Base-by-base conservation (phyloP, 768 basidiomycete species). In the Phaeolepiota aurea region DNA sequence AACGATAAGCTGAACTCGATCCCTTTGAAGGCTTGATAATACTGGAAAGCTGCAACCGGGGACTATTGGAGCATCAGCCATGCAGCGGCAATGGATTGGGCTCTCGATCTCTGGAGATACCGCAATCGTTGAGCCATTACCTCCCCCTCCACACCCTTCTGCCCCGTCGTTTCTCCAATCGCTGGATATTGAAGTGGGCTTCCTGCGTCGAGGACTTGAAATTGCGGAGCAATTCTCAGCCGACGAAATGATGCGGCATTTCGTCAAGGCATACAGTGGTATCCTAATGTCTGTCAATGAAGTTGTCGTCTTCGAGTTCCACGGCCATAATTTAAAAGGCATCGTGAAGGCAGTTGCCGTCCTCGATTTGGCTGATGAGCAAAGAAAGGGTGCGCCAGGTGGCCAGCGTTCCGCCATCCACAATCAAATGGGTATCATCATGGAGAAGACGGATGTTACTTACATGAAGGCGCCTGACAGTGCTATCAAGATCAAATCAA, bases 371-470 rank as follows among this genome's bases (percentile, higher is more conserved):
- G 64, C 79, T 16, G 69, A 80, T 14, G 74, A 73, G 44, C 81
- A 82, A 62, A 58, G 72, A 44, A 59, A 71, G 46, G 63, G 70
- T 28, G 46, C 54, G 37, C 45, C 61, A 45, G 39, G 49, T 21
- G 59, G 53, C 15, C 57, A 55, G 21, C 54, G 49, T 38, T 42
- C 51, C 16, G 49, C 41, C 37, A 49, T 54, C 42, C 49, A 55
- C 20, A 51, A 58, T 20, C 43, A 63, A 33, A 76, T 77, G 45
- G 93, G 92, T 13, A 74, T 97, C 20, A 45, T 93, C 33, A 91
- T 93, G 76, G 82, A 85, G 44, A 85, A 85, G 59, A 94, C 91
- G n/a, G 92, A 96, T 48, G 66, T 98, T 20, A 87, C 79, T 1
- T 77, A 96, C 60, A 66, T 91, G 62, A 96, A 94, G 60, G 87